Evolutionary conservation across 2,329 filamentous ascomycete species (phyloP).

Genomic region (Hypoxylon sp.): DNA sequence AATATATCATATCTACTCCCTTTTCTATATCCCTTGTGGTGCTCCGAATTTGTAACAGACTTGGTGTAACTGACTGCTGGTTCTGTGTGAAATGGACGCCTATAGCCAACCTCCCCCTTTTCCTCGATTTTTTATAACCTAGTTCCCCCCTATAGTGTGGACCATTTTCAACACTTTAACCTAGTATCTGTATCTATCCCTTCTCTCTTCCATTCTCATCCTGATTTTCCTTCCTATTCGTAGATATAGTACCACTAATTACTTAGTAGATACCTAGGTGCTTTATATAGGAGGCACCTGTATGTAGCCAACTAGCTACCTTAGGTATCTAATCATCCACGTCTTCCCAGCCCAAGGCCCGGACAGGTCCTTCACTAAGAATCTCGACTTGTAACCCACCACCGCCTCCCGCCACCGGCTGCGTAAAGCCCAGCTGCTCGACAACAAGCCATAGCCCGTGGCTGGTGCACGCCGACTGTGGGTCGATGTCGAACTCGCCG

Average conservation of each 20-base stretch:
- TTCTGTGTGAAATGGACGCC: neutral
- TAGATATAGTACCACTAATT: neutral
- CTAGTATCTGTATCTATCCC: neutral
- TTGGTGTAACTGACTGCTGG: neutral
- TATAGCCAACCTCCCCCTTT: neutral
- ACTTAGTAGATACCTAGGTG: neutral
- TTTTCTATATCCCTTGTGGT: neutral
- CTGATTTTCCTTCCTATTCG: neutral
- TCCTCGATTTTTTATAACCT: neutral
- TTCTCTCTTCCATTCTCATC: neutral
- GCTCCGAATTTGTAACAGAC: neutral
- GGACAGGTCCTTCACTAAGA: constrained; percentile 64
- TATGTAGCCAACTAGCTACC: neutral
- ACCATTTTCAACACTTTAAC: neutral
- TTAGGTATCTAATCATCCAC: constrained; percentile 43
- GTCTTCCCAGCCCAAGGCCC: constrained; percentile 62
- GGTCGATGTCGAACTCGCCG: constrained; percentile 80
- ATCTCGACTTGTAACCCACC: constrained; percentile 68
- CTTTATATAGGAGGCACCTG: neutral
- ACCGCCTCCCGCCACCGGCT: constrained; percentile 53
- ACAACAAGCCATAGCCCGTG: constrained; percentile 84
- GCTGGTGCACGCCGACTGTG: constrained; percentile 64
- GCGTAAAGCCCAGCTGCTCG: constrained; percentile 78
- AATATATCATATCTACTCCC: constrained; percentile 29
- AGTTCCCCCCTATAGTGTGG: neutral